phyloP scores from a whole-genome alignment of 2,329 filamentous ascomycete genomes.

The Trichoderma breve region DNA sequence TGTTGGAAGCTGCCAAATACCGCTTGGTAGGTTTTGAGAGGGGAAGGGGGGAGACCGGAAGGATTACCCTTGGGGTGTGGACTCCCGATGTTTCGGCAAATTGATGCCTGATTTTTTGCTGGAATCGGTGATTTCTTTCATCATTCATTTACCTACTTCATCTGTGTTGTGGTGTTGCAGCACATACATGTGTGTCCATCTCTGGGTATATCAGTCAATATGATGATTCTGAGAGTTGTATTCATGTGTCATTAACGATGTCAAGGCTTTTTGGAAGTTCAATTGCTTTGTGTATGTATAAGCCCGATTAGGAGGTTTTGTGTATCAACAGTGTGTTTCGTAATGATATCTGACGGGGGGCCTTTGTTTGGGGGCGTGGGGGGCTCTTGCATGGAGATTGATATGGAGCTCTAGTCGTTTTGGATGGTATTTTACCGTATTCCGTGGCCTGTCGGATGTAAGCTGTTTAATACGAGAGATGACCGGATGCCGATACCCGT shows the following conservation, averaged over 20 bases:
- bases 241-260: not conserved
- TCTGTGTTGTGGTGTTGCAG: not conserved
- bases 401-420: no score
- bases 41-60: not conserved
- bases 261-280: not conserved
- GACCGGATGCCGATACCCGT: not conserved
- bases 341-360: not conserved
- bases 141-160: not conserved
- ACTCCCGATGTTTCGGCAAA: not conserved
- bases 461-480: not conserved
- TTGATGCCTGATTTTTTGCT: not conserved
- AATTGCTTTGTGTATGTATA: not conserved
- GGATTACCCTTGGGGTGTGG: not conserved
- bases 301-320: not conserved
- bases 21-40: not conserved
- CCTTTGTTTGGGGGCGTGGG: not conserved
- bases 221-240: not conserved
- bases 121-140: not conserved
- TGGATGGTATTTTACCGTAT: no score
- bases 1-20: not conserved
- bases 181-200: not conserved
- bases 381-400: not conserved
- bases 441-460: not conserved
- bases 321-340: not conserved
- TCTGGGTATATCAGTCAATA: not conserved